Base-by-base conservation (phyloP, 805 yeast species). In the Candida adriatica region DNA sequence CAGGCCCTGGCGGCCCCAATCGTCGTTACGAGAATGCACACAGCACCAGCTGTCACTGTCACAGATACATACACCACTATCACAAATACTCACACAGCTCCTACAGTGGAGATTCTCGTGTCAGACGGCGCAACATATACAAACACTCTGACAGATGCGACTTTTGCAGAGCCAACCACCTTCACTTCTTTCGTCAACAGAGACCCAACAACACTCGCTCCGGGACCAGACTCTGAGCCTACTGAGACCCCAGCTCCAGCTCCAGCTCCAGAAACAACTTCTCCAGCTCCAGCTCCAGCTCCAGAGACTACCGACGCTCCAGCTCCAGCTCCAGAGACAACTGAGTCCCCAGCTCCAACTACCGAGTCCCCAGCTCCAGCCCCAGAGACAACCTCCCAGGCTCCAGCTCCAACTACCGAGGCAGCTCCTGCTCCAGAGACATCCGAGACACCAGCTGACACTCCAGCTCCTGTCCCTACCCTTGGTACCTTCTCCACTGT, bases 41-140 rank as follows among this genome's bases (percentile, higher is more conserved):
- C 79, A 13, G 80, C 81, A 13, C 59, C 53, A 7, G 64, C 79
- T 4, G 70, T 71, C 22, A 70, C 75, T 4, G 56, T 57, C 14
- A 61, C 66, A 4, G 58, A 58, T 33, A 52, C 60, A 17, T 62
- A 61, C 42, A 55, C 70, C 16, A 62, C 68, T 6, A 48, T 58
- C 8, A 61, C 66, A 2, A 51, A 59, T 37, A 43, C 58, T 8
- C 53, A 50, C 17, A 51, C 61, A 24, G 67, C 68, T 10, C 66
- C 68, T 37, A 58, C 66, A 10, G 67, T 62, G 13, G 55, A 61
- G 39, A 52, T 54, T 26, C 43, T 62, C 18, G 52, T 64, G 18
- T 53, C 60, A 32, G 58, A 60, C 35, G 55, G 58, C 28, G 50
- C 55, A 11, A 49, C 70, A 9, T 49, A 59, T 29, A 58, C 68